Evolutionary conservation across 768 basidiomycete genomes (phyloP).

Genomic region (Mycena latifolia): DNA sequence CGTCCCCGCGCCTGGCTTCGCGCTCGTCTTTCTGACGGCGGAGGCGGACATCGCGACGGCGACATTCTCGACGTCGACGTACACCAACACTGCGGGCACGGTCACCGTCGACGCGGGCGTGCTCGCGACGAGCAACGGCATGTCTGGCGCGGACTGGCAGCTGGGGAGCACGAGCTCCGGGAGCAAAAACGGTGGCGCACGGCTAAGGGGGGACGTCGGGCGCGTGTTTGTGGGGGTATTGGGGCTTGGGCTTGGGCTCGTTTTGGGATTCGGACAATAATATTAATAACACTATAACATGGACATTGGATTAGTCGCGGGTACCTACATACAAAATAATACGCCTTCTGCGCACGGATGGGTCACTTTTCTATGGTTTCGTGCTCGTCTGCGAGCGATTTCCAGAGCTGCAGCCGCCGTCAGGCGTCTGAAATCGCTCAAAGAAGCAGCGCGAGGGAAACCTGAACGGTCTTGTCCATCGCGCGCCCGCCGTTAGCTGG

Average conservation of each 20-base stretch:
- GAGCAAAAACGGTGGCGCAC: conserved; percentile 1
- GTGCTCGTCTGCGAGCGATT: too few species aligned
- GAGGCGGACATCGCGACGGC: conserved; percentile 18
- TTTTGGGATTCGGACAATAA: too few species aligned
- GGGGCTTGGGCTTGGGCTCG: not conserved
- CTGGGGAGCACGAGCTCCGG: conserved; percentile 31
- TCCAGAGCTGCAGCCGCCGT: too few species aligned
- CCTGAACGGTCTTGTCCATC: too few species aligned
- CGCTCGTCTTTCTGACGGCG: conserved; percentile 42
- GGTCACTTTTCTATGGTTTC: too few species aligned
- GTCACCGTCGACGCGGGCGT: conserved; percentile 23
- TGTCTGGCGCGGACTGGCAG: conserved; percentile 24
- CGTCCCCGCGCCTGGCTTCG: conserved; percentile 44
- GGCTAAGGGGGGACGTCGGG: not conserved
- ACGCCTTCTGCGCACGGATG: too few species aligned
- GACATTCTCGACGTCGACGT: conserved; percentile 28
- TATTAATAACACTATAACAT: too few species aligned
- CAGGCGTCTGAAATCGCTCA: too few species aligned
- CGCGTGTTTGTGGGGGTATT: not conserved
- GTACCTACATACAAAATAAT: too few species aligned
- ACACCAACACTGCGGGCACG: conserved; percentile 19
- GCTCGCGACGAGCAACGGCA: conserved; percentile 34
- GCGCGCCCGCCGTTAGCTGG: too few species aligned
- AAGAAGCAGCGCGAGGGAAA: too few species aligned
- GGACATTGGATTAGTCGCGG: too few species aligned